Percentiles rank a stretch among this genome's conserved stretches.
phyloP scores from a whole-genome alignment of 2,329 filamentous ascomycete species.

The Botrytis squamosa region DNA sequence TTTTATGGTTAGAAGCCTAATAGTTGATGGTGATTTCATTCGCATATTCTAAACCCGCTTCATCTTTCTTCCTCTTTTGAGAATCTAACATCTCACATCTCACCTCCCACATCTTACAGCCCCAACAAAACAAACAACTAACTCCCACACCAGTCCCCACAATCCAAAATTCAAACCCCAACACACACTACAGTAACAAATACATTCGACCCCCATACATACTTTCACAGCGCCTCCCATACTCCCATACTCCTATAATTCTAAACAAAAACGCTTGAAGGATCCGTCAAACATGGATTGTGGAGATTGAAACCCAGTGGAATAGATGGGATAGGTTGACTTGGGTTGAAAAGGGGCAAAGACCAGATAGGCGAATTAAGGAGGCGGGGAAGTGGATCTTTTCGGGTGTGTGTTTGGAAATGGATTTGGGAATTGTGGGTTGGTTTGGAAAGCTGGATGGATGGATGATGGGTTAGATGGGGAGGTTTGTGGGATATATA shows the following conservation, averaged over 20 bases:
- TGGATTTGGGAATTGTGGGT: too few species aligned
- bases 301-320: background rate
- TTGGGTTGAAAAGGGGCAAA: background rate
- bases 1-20: background rate
- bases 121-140: background rate
- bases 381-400: background rate
- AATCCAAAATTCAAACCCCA: background rate
- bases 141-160: background rate
- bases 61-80: background rate
- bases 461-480: background rate
- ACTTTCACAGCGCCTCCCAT: background rate
- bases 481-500: background rate
- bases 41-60: background rate
- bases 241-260: background rate
- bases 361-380: background rate
- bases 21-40: background rate
- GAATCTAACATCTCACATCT: too few species aligned
- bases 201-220: background rate
- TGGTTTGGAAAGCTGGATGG: too few species aligned
- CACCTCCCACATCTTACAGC: too few species aligned
- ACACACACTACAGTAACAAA: background rate
- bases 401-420: too few species aligned
- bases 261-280: too few species aligned
- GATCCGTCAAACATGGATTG: accelerated
- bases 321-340: background rate